Evolutionary conservation across 2,329 filamentous ascomycete genomes (phyloP).

Genomic region (Hymenoscyphus linearis): DNA sequence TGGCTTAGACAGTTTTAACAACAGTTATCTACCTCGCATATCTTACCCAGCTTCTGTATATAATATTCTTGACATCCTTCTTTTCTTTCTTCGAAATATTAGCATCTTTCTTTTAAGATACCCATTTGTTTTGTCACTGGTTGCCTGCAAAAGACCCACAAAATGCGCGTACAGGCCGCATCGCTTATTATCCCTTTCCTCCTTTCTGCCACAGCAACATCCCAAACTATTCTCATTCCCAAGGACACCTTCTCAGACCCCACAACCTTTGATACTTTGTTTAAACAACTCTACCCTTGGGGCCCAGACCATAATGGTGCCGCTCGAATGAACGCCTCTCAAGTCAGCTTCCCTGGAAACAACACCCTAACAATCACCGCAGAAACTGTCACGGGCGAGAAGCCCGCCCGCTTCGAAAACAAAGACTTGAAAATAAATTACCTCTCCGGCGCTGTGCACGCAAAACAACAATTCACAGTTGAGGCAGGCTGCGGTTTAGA

Average conservation of each 20-base stretch:
- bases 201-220: neutral
- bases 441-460: conserved; percentile 39
- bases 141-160: neutral
- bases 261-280: conserved; percentile 39
- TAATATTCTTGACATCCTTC: neutral
- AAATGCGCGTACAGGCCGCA: neutral
- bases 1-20: neutral
- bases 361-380: conserved; percentile 17
- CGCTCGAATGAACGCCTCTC: conserved; percentile 46
- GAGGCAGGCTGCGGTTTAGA: conserved; percentile 35
- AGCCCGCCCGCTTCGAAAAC: conserved; percentile 28
- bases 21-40: neutral
- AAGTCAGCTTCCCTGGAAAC: conserved; percentile 36
- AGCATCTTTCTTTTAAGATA: neutral
- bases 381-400: conserved; percentile 18
- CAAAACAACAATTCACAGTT: conserved; percentile 39
- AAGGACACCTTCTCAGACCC: conserved; percentile 8
- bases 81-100: neutral
- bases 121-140: neutral
- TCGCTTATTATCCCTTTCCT: neutral
- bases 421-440: conserved; percentile 41
- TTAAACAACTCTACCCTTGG: conserved; percentile 50
- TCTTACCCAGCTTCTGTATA: neutral
- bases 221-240: neutral
- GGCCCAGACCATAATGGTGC: conserved; percentile 53